A percentile compares a stretch with the other conserved stretches of the same genome.
Evolutionary conservation across 2,329 filamentous ascomycete genomes (phyloP).

Genomic region (Paecilomyces variotii): DNA sequence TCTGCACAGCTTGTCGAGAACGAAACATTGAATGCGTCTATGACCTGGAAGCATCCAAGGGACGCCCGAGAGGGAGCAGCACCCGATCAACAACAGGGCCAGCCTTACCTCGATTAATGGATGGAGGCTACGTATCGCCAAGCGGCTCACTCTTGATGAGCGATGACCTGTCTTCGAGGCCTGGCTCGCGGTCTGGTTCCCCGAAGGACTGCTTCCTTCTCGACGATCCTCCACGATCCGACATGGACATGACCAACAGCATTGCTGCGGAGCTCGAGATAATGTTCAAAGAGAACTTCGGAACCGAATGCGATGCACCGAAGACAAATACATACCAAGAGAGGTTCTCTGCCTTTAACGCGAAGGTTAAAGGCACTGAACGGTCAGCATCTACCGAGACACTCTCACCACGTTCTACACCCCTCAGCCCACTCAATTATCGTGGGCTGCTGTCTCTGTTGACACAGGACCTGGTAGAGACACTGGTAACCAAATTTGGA

Average conservation of each 20-base stretch:
- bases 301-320: not conserved
- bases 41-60: slow-evolving; percentile 10
- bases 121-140: not conserved
- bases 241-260: slow-evolving; percentile 1
- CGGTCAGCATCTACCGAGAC: not conserved
- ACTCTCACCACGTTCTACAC: not conserved
- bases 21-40: slow-evolving; percentile 14
- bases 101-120: not conserved
- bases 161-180: not conserved
- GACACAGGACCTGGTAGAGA: slow-evolving; percentile 9
- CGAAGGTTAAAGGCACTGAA: not conserved
- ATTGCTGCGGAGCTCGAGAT: slow-evolving; percentile 4
- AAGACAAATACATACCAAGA: slow-evolving; percentile 4
- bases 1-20: slow-evolving; percentile 11
- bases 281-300: slow-evolving; percentile 4
- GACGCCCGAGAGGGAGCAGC: slow-evolving; percentile 5
- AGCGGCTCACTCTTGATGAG: not conserved
- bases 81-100: not conserved
- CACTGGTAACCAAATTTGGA: slow-evolving; percentile 7
- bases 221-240: slow-evolving; percentile 1
- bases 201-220: not conserved
- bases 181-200: not conserved
- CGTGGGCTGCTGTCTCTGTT: slow-evolving; percentile 3
- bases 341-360: slow-evolving; percentile 1
- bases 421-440: slow-evolving; percentile 5